Percentiles rank a stretch among this genome's conserved stretches.
Conservation (phyloP, 345 rosid species). For the Salix exigua region DNA sequence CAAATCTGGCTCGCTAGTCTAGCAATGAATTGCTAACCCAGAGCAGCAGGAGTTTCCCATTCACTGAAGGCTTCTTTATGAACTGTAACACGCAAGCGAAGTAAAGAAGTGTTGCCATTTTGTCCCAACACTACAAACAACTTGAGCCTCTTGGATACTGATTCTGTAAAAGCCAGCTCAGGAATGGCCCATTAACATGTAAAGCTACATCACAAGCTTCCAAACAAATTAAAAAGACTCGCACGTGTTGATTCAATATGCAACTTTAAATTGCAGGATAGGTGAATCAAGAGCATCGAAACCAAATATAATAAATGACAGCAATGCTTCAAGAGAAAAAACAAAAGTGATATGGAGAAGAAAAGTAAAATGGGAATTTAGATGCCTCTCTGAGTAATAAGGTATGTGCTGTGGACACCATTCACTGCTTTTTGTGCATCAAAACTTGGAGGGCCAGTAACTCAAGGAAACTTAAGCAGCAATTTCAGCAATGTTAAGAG, state of each 20-base stretch:
- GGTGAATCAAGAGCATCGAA: neutral
- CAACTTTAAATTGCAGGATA: neutral
- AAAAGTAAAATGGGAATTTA: neutral
- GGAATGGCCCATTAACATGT: neutral
- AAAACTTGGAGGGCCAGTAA: neutral
- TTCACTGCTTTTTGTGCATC: neutral
- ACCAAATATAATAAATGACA: neutral
- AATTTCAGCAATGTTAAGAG: neutral
- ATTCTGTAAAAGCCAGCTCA: neutral
- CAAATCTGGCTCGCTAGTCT: neutral
- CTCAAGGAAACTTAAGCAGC: neutral
- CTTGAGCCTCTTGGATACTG: neutral
- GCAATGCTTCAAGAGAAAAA: neutral
- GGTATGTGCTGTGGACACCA: neutral
- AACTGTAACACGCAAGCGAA: constrained; percentile 28
- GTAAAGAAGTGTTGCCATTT: constrained; percentile 16
- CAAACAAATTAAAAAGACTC: neutral
- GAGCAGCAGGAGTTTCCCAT: neutral
- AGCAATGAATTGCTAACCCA: neutral
- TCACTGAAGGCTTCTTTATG: constrained; percentile 27
- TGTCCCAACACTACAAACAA: neutral
- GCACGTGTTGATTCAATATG: neutral
- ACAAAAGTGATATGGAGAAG: neutral
- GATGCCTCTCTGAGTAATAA: neutral
- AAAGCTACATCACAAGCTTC: neutral